A percentile compares a stretch with the other conserved stretches of the same genome.
phyloP scores from a whole-genome alignment of 2,329 filamentous ascomycete species.

The Leptosphaerulina australis region DNA sequence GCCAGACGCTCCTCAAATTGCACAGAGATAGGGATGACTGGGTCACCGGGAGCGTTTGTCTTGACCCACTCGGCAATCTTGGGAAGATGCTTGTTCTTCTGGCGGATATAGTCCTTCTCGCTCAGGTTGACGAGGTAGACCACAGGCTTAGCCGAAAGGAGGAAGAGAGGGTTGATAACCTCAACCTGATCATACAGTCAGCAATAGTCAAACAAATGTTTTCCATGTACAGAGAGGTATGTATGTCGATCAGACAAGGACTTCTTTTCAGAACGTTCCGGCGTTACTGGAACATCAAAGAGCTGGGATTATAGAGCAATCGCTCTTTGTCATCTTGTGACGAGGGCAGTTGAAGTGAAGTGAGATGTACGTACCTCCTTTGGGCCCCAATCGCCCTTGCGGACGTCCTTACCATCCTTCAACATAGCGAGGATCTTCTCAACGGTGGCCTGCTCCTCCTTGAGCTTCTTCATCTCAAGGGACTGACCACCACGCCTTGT shows the following conservation, averaged over 20 bases:
- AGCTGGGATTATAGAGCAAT: conserved; percentile 99
- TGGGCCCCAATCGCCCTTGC: conserved; percentile 84
- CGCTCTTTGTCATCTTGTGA: conserved; percentile 98
- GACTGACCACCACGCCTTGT: conserved; percentile 92
- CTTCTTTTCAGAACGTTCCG: conserved; percentile 88
- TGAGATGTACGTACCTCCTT: conserved; percentile 80
- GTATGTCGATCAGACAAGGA: conserved; percentile 67
- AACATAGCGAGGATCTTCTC: conserved; percentile 86
- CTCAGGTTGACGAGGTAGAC: conserved; percentile 97
- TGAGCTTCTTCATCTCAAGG: conserved; percentile 96
- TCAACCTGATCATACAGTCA: conserved; percentile 71
- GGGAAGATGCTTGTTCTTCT: conserved; percentile 99
- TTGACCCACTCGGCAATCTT: conserved; percentile 97
- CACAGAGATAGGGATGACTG: conserved; percentile 91
- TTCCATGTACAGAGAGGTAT: conserved; percentile 7
- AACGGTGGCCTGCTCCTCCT: conserved; percentile 90
- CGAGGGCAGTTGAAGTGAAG: conserved; percentile 18
- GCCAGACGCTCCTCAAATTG: conserved; percentile 91
- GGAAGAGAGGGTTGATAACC: conserved; percentile 94
- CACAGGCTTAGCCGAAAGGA: conserved; percentile 94
- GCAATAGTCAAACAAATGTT: conserved; percentile 21
- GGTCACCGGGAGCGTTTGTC: conserved; percentile 82
- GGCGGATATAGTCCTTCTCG: conserved; percentile 94
- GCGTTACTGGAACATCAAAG: conserved; percentile 88
- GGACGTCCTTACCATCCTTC: conserved; percentile 88